phyloP scores from a whole-genome alignment of 192 early-diverging fungal species.

The Mortierella antarctica region DNA sequence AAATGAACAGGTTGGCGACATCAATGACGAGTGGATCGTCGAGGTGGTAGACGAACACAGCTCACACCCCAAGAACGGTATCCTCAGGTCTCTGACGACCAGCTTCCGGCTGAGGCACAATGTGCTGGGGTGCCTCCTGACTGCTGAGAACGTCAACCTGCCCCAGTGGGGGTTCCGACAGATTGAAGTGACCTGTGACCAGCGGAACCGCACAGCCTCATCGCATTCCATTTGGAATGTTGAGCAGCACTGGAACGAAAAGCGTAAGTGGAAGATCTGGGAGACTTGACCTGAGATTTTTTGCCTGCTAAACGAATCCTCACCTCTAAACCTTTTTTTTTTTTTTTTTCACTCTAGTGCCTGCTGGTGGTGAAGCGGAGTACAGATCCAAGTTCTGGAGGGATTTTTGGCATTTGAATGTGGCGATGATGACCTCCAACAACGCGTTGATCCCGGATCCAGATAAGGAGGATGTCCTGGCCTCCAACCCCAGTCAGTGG shows the following conservation, averaged over 20 bases:
- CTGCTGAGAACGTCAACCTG: conserved; percentile 76
- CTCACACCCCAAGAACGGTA: conserved; percentile 51
- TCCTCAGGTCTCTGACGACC: conserved; percentile 81
- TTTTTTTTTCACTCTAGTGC: conserved; percentile 62
- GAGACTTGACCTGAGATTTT: too few relatives aligned
- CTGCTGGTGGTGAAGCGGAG: conserved; percentile 67
- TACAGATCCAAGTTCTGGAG: conserved; percentile 83
- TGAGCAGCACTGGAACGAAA: conserved; percentile 85
- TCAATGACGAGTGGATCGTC: conserved; percentile 92
- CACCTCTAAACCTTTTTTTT: background rate
- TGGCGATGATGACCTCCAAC: conserved; percentile 96
- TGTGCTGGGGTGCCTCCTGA: conserved; percentile 78
- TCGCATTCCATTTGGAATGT: conserved; percentile 93
- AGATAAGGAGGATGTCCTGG: conserved; percentile 88
- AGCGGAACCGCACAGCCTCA: conserved; percentile 63
- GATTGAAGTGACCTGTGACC: conserved; percentile 90
- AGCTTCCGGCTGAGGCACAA: conserved; percentile 84
- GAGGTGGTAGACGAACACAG: conserved; percentile 81
- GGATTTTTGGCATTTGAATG: conserved; percentile 91
- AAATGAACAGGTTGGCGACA: conserved; percentile 73
- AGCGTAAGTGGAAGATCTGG: conserved; percentile 69
- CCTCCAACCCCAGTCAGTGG: conserved; percentile 90
- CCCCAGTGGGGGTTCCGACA: conserved; percentile 99
- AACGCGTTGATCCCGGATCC: conserved; percentile 94
- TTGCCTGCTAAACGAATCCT: background rate